Conservation (phyloP, 129 eudicot species). For the Artemisia argyi region DNA sequence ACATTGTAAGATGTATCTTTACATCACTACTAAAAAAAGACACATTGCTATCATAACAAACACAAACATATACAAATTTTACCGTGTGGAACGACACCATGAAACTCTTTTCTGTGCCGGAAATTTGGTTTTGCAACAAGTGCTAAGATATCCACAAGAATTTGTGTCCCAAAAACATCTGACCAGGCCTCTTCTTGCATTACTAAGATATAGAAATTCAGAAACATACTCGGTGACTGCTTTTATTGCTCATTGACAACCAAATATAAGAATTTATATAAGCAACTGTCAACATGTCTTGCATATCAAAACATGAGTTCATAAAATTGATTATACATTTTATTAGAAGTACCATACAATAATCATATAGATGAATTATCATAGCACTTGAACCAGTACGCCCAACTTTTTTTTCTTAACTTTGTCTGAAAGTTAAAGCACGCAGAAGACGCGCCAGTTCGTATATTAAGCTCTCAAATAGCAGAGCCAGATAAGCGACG, state of each 20-base stretch:
- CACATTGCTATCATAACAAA: background rate
- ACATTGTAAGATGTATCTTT: too few relatives aligned
- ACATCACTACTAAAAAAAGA: too few relatives aligned
- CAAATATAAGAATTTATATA: constrained; percentile 20
- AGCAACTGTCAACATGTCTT: background rate
- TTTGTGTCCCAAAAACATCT: too few relatives aligned
- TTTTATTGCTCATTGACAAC: background rate
- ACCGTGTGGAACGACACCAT: background rate
- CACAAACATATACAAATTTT: background rate
- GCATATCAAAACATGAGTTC: background rate
- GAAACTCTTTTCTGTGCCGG: too few relatives aligned
- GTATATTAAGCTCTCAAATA: constrained; percentile 23
- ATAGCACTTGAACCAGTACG: background rate
- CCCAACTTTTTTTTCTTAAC: background rate
- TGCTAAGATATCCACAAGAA: too few relatives aligned
- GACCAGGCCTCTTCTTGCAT: too few relatives aligned
- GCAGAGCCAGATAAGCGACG: constrained; percentile 83
- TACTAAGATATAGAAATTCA: background rate
- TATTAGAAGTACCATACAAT: constrained; percentile 24
- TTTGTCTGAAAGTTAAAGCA: constrained; percentile 10
- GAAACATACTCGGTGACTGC: background rate
- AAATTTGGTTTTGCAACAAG: too few relatives aligned
- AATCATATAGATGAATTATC: constrained; percentile 19
- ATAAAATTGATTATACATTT: constrained; percentile 18
- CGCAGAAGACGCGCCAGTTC: background rate